phyloP scores from a whole-genome alignment of 768 basidiomycete species.

The Cystobasidium onofrii region DNA sequence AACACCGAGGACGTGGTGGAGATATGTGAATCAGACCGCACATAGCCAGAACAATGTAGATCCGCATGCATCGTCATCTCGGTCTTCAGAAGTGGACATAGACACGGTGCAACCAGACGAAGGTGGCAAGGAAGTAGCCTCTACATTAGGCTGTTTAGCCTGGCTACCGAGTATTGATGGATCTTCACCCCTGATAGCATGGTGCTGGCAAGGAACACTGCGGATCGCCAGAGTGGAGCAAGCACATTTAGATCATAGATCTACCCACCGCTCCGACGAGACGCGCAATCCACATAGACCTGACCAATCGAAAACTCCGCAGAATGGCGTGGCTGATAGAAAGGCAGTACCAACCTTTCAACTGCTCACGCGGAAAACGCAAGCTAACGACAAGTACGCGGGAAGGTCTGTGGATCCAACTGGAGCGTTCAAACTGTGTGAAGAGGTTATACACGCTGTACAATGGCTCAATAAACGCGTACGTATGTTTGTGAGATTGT shows the following conservation, averaged over 20 bases:
- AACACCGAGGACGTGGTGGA: conserved; percentile 76
- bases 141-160: conserved; percentile 54
- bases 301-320: not conserved
- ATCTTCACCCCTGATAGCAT: conserved; percentile 61
- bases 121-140: not conserved
- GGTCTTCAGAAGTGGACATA: not conserved
- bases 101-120: not conserved
- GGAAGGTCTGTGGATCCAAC: not conserved
- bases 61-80: not conserved
- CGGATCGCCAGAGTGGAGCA: conserved; percentile 52
- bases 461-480: conserved; percentile 86
- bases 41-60: not conserved
- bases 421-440: conserved; percentile 40
- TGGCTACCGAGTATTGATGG: conserved; percentile 68
- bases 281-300: not conserved
- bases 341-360: not conserved
- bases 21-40: conserved; percentile 40
- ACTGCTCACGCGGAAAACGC: not conserved
- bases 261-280: not conserved
- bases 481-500: conserved; percentile 47
- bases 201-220: conserved; percentile 70
- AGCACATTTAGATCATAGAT: not conserved
- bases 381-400: not conserved
- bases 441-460: conserved; percentile 60
- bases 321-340: not conserved